Percentiles rank a stretch among this genome's conserved stretches.
phyloP scores from a whole-genome alignment of 2,329 filamentous ascomycete species.

The Alternaria hordeiaustralica region DNA sequence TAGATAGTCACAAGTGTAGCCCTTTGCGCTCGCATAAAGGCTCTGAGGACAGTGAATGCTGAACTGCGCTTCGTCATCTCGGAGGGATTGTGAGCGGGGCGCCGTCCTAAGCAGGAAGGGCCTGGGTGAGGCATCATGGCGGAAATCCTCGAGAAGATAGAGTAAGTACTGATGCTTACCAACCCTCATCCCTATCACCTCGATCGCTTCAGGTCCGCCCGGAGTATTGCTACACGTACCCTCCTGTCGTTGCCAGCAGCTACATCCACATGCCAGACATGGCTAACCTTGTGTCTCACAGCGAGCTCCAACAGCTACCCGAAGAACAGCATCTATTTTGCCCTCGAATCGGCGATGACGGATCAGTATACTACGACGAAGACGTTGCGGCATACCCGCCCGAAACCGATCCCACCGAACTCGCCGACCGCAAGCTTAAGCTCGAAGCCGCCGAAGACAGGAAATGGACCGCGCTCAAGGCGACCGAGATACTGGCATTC shows the following conservation, averaged over 20 bases:
- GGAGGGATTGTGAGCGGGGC: conserved; percentile 8
- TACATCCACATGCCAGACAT: conserved; percentile 7
- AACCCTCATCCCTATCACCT: background rate
- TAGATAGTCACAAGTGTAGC: conserved; percentile 15
- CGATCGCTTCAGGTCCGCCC: background rate
- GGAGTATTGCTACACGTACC: background rate
- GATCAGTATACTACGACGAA: conserved; percentile 53
- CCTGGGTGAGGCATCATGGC: conserved; percentile 33
- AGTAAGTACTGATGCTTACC: conserved; percentile 30
- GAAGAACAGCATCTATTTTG: conserved; percentile 57
- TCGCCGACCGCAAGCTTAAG: conserved; percentile 38
- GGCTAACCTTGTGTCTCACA: conserved; percentile 32
- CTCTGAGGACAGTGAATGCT: conserved; percentile 15
- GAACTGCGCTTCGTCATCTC: conserved; percentile 11
- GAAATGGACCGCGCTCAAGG: conserved; percentile 51
- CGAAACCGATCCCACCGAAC: conserved; percentile 37
- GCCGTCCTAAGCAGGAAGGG: conserved; percentile 2
- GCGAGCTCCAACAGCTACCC: conserved; percentile 48
- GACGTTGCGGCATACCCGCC: conserved; percentile 45
- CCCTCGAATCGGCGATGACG: conserved; percentile 49
- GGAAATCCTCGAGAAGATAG: conserved; percentile 43
- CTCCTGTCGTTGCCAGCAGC: background rate
- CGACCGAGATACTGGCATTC: conserved; percentile 55
- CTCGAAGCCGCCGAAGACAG: conserved; percentile 50
- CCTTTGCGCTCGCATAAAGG: conserved; percentile 3